These are phyloP conservation scores for Filobasidium wieringae DNA, from an alignment of 768 basidiomycete species.

Conservation along the genomic window DNA sequence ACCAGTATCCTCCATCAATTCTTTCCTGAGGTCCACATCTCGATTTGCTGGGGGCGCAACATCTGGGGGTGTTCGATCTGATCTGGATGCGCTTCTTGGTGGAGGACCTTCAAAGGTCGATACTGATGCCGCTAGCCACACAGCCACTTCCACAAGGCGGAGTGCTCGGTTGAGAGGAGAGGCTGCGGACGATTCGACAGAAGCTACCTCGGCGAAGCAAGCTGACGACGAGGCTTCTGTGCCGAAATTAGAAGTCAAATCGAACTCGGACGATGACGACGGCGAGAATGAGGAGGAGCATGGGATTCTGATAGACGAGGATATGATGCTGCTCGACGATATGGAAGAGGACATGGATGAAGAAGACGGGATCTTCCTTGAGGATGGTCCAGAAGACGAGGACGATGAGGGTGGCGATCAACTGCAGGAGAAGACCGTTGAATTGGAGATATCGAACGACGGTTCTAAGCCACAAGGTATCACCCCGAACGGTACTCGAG, in stretches of 20 bases:
- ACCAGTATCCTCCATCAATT: not conserved
- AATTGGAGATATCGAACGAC: conserved; percentile 69
- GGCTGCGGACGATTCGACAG: conserved; percentile 16
- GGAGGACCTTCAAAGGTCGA: not conserved
- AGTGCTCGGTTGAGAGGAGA: conserved; percentile 75
- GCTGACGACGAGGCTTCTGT: conserved; percentile 75
- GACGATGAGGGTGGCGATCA: conserved; percentile 36
- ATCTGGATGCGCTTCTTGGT: not conserved
- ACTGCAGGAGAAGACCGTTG: conserved; percentile 71
- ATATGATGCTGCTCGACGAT: conserved; percentile 28
- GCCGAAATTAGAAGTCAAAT: conserved; percentile 39
- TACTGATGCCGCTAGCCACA: not conserved
- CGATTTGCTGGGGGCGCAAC: not conserved
- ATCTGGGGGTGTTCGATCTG: not conserved
- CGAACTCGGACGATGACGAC: conserved; percentile 31
- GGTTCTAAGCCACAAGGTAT: conserved; percentile 90
- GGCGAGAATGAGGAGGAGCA: conserved; percentile 19
- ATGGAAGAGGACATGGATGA: conserved; percentile 76
- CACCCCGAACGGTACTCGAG: conserved; percentile 89
- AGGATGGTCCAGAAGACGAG: not conserved
- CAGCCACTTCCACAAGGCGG: conserved; percentile 44
- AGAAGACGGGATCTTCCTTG: conserved; percentile 39
- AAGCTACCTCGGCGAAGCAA: conserved; percentile 2
- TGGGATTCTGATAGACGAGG: conserved; percentile 2
- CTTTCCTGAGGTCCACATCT: not conserved